Evolutionary conservation across 441 rosid genomes (phyloP).

Genomic region (Bocquillonia castaneifolia): DNA sequence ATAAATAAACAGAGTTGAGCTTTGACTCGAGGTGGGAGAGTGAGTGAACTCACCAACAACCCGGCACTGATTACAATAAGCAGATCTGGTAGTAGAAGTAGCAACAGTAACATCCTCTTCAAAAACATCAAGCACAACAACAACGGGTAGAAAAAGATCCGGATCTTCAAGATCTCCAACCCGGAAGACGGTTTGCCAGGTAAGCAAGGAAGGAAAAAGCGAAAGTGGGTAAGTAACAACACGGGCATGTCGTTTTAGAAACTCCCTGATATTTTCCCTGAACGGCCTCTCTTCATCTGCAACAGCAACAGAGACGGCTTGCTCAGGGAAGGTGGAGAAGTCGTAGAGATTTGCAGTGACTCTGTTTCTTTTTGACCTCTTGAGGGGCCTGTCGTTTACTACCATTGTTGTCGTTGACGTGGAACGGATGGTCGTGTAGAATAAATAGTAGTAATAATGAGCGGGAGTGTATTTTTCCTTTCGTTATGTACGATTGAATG

Average conservation of each 20-base stretch:
- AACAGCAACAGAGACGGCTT: conserved; percentile 4
- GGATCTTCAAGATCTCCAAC: conserved; percentile 42
- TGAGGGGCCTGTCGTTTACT: conserved; percentile 35
- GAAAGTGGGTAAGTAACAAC: conserved; percentile 40
- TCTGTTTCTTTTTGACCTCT: conserved; percentile 41
- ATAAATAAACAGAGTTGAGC: too few relatives aligned
- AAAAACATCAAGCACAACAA: conserved; percentile 48
- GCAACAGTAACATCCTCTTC: conserved; percentile 66
- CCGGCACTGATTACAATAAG: conserved; percentile 70
- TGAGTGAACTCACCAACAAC: conserved; percentile 60
- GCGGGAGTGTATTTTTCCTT: too few relatives aligned
- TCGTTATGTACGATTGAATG: too few relatives aligned
- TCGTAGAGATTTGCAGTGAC: conserved; percentile 45
- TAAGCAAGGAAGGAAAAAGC: conserved; percentile 42
- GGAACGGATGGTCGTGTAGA: too few relatives aligned
- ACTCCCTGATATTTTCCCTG: conserved; percentile 30
- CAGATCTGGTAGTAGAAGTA: conserved; percentile 54
- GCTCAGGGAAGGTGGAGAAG: conserved; percentile 33
- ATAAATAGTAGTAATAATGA: too few relatives aligned
- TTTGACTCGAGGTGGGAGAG: too few relatives aligned
- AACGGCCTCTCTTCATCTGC: conserved; percentile 19
- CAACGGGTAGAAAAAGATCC: conserved; percentile 33
- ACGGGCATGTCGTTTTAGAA: conserved; percentile 39
- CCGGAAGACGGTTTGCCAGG: conserved; percentile 58
- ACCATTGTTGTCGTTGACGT: neutral